Evolutionary conservation across 495 filamentous ascomycete genomes (phyloP), one percentile per base, ranked within the genome.

Genomic region (Aspergillus steynii): DNA sequence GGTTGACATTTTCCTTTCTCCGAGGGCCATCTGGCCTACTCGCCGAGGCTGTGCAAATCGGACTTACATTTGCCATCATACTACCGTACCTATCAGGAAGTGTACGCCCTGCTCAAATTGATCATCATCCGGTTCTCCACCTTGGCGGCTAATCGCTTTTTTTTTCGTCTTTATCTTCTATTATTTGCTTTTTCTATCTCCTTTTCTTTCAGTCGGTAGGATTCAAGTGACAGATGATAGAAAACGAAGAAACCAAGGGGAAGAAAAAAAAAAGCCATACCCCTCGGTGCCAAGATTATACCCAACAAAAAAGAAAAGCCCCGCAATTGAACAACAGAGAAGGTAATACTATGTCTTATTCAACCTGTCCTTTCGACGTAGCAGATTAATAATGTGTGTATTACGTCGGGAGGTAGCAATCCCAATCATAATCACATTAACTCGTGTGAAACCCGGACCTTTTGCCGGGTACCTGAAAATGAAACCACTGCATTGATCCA

Each of bases 31-130:
- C 8, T 10, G 34, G 34, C 10, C 48, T 47, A 3, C 6, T 34
- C 54, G 34, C 27, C 54, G 54, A 56, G 54, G 54, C 54, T 56
- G 54, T 56, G 54, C 54, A 46, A 42, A n/a, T 27, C 6, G 14
- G 8, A 29, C 28, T 26, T 50, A 14, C 49, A 50, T 26, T 27
- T 15, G n/a, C 32, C 51, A 53, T 34, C 27, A n/a, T 25, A 14
- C 29, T 37, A 6, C 29, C 52, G n/a, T 37, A 37, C 54, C 54
- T 56, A 56, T 56, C 54, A 29, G 37, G 8, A 45, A 42, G 25
- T 29, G 49, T 9, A 29, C 25, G 49, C 28, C 49, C 49, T 50
- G 9, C 49, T 50, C 49, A 3, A 42, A 14, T 14, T 42, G 8
- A 42, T 42, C 37, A 42, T 42, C 34, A 37, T 37, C 34, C 37